Evolutionary conservation across 1,139 yeast genomes (phyloP), one percentile per base, ranked within the genome.

Genomic region (Yamadazyma pseudoaaseri): DNA sequence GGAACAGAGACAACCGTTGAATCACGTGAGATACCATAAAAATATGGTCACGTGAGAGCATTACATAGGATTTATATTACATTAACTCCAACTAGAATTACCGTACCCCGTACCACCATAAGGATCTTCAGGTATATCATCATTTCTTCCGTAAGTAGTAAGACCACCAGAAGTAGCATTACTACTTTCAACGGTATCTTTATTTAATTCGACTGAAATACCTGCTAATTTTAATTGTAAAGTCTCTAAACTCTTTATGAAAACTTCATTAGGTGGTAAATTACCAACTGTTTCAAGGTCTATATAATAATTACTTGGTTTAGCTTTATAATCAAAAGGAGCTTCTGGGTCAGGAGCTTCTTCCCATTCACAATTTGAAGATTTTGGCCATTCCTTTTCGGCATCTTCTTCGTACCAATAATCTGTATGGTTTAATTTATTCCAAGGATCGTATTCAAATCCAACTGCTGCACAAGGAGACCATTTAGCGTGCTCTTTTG

Each of bases 391-490:
- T 66, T 92, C 99, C 30, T 73, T 77, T 27, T 78, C 87, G 22
- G 86, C 83, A 54, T 81, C 86, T 42, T 81, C 94, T 61, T 92
- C 98, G 57, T 83, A 87, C 99, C 99, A 92, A 55, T 77, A 86
- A 50, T 89, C 96, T 0, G 98, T 92, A 57, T 92, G 98, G 53
- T 84, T 83, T 49, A 94, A 73, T 63, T 92, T 94, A 62, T 92
- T 92, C 95, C 96, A 92, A n/a, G 99, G 99, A 56, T 92, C 99
- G 54, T 92, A 92, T 62, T 92, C 99, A 53, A 92, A 92, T 16
- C 95, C 97, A 37, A 94, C 76, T n/a, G 98, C 98, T 0, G 97
- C 76, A 48, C 95, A 86, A 2, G 98, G 97, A 5, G 95, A 83
- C 98, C 98, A 92, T 56, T 92, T 92, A 34, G 98, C 97, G 55